These are phyloP conservation scores for Sporothrix humicola DNA, from an alignment of 2,329 filamentous ascomycete genomes.

Conservation along the genomic window DNA sequence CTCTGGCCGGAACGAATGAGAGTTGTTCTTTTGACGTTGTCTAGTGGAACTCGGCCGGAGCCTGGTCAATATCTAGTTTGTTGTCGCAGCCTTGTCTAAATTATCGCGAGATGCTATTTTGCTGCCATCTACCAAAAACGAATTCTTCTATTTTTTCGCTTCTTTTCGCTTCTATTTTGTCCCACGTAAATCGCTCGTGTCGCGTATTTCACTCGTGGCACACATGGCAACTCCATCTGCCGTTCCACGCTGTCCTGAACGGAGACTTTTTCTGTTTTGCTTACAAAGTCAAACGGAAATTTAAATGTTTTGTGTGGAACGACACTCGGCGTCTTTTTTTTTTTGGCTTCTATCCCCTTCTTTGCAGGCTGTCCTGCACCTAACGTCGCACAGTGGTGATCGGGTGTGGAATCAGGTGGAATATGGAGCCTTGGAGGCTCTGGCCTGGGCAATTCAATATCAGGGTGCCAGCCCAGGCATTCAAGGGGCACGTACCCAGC, in stretches of 20 bases:
- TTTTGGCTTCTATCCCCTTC: not conserved
- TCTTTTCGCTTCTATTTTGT: not conserved
- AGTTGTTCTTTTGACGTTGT: conserved; percentile 2
- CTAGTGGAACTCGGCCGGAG: not conserved
- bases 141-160: not conserved
- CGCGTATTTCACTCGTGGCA: not conserved
- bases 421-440: not conserved
- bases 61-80: conserved; percentile 16
- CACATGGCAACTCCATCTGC: not conserved
- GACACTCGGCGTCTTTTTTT: not conserved
- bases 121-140: not conserved
- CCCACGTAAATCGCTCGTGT: not conserved
- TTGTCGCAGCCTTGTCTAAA: conserved; percentile 9
- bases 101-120: conserved; percentile 21
- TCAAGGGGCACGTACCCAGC: not conserved
- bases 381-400: not conserved
- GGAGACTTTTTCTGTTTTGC: conserved; percentile 24
- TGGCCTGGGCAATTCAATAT: too few species aligned
- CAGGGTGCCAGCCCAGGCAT: not conserved
- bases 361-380: too few species aligned
- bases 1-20: conserved; percentile 27
- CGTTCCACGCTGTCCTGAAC: not conserved
- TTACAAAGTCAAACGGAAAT: conserved; percentile 13
- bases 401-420: not conserved
- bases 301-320: not conserved